These are phyloP conservation scores for Byssoonygena ceratinophila DNA, from an alignment of 2,329 filamentous ascomycete genomes.

Conservation along the genomic window DNA sequence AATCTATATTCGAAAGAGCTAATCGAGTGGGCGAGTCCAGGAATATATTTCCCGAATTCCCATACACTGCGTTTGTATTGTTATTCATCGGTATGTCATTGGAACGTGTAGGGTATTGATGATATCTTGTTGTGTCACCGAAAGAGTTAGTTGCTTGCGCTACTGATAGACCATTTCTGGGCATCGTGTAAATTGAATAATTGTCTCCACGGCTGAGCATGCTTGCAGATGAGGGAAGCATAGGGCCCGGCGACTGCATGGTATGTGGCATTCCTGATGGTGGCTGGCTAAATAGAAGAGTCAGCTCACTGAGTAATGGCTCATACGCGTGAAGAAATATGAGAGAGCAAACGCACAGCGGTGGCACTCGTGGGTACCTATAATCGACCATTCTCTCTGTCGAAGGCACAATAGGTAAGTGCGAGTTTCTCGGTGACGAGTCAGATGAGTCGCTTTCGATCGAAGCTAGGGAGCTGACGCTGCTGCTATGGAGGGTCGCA, in stretches of 20 bases:
- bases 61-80: slow-evolving; percentile 24
- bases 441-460: slow-evolving; percentile 21
- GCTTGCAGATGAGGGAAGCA: slow-evolving; percentile 22
- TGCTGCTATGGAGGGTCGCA: slow-evolving; percentile 30
- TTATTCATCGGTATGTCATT: slow-evolving; percentile 28
- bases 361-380: slow-evolving; percentile 27
- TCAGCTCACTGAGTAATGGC: not conserved
- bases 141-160: slow-evolving; percentile 21
- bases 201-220: slow-evolving; percentile 33
- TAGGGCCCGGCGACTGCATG: slow-evolving; percentile 25
- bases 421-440: slow-evolving; percentile 22
- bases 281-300: slow-evolving; percentile 31
- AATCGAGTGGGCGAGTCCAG: slow-evolving; percentile 24
- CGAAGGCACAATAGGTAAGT: slow-evolving; percentile 26
- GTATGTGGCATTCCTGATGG: slow-evolving; percentile 38
- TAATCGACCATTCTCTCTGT: slow-evolving; percentile 33
- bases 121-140: slow-evolving; percentile 27
- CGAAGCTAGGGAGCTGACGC: slow-evolving; percentile 22
- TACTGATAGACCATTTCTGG: slow-evolving; percentile 26
- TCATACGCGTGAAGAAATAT: not conserved
- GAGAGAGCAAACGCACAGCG: slow-evolving; percentile 30
- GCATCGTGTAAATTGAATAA: slow-evolving; percentile 29
- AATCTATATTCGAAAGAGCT: slow-evolving; percentile 27
- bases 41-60: slow-evolving; percentile 20
- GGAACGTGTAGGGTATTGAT: slow-evolving; percentile 26